Evolutionary conservation across 1,284 basidiomycete species (phyloP).

Genomic region (Cryptococcus deneoformans): DNA sequence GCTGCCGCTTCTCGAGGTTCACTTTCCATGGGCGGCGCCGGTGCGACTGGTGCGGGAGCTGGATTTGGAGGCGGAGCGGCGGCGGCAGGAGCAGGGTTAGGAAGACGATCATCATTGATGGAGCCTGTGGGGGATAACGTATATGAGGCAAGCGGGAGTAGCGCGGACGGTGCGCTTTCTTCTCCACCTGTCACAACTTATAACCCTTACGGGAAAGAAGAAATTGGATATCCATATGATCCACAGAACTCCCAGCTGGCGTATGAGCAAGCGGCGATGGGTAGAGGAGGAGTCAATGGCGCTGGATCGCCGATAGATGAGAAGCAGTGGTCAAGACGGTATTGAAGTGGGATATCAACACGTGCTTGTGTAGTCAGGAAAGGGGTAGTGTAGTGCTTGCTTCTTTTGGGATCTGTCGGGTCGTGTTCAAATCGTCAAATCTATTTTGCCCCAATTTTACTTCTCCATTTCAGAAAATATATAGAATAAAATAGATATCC

Average conservation of each 20-base stretch:
- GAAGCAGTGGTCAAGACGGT: too few species aligned
- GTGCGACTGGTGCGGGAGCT: neutral
- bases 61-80: neutral
- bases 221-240: neutral
- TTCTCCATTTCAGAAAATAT: too few species aligned
- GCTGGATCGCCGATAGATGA: neutral
- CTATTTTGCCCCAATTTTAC: too few species aligned
- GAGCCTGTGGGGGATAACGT: slow-evolving; percentile 28
- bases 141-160: slow-evolving; percentile 14
- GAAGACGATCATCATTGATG: slow-evolving; percentile 24
- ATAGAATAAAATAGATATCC: too few species aligned
- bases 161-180: slow-evolving; percentile 5
- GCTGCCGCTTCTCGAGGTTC: slow-evolving; percentile 1
- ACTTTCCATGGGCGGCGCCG: neutral
- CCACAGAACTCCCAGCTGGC: slow-evolving; percentile 3
- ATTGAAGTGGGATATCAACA: too few species aligned
- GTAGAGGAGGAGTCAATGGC: slow-evolving; percentile 2
- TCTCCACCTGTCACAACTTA: slow-evolving; percentile 3
- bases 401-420: too few species aligned
- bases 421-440: too few species aligned
- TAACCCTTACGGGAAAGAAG: neutral
- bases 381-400: too few species aligned
- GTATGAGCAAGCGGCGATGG: slow-evolving; percentile 19
- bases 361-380: too few species aligned
- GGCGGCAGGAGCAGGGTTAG: neutral